These are phyloP conservation scores for Jaenimonas drosophilae DNA, from an alignment of 208 protist species.

Conservation along the genomic window DNA sequence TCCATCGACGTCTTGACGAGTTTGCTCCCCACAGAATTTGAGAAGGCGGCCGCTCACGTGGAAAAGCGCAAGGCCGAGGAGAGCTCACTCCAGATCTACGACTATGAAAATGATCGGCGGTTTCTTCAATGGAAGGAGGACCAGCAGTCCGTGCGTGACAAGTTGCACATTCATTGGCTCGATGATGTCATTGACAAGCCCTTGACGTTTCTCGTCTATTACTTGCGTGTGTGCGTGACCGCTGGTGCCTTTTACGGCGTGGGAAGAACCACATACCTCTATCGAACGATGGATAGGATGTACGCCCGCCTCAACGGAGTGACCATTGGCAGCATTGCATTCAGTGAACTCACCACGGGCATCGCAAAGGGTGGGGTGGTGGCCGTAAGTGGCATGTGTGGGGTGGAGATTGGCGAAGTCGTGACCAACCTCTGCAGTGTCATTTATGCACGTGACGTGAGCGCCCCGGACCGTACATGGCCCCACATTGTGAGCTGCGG, in stretches of 20 bases:
- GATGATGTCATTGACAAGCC: slow-evolving; percentile 68
- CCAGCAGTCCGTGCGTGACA: slow-evolving; percentile 36
- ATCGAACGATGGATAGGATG: slow-evolving; percentile 84
- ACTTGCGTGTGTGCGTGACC: slow-evolving; percentile 54
- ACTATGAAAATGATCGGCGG: slow-evolving; percentile 63
- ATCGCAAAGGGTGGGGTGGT: slow-evolving; percentile 53
- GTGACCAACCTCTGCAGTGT: slow-evolving; percentile 17
- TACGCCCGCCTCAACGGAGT: slow-evolving; percentile 85
- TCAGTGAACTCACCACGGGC: slow-evolving; percentile 44
- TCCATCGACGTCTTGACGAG: slow-evolving; percentile 48
- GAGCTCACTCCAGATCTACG: slow-evolving; percentile 29
- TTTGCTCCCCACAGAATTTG: slow-evolving; percentile 45
- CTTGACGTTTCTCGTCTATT: slow-evolving; percentile 32
- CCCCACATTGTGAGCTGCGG: slow-evolving; percentile 28
- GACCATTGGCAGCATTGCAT: slow-evolving; percentile 36
- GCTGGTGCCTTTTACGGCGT: slow-evolving; percentile 67
- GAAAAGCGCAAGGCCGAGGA: slow-evolving; percentile 17
- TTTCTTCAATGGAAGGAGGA: slow-evolving; percentile 72
- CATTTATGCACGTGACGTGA: slow-evolving; percentile 20
- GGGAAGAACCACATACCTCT: slow-evolving; percentile 61
- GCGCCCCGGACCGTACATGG: slow-evolving; percentile 50
- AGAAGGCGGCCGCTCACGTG: slow-evolving; percentile 38
- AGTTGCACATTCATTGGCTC: slow-evolving; percentile 70
- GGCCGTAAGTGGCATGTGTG: slow-evolving; percentile 27
- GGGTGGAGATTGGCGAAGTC: slow-evolving; percentile 38